Evolutionary conservation across 345 rosid species (phyloP), one percentile per base, ranked within the genome.

Genomic region (Passiflora organensis): DNA sequence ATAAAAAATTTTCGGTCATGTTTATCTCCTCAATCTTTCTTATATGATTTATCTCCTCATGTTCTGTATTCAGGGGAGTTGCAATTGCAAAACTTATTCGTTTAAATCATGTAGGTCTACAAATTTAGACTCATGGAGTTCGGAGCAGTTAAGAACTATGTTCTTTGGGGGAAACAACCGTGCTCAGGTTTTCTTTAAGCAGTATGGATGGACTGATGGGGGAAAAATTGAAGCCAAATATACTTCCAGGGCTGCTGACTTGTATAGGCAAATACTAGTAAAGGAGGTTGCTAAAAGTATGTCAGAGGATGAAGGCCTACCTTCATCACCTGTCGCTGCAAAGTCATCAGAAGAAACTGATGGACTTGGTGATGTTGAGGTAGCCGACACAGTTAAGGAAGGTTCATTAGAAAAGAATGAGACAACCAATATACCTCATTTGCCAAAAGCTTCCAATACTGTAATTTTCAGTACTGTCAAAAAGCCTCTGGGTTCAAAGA

Each of bases 241-340:
- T 72, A 93, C 91, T n/a, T 93, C 99, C 2, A 80, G 96, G 72
- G 89, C 97, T 68, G 96, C 99, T 42, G 97, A 86, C 21, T 75
- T 85, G 50, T 93, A 89, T 55, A 80, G 78, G 82, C 96, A 88
- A 73, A 58, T 67, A 44, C 94, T 91, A 43, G 57, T 91, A 2
- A 93, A 87, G 72, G 97, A 93, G 76, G 96, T 89, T 68, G 68
- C 96, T 44, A 93, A 89, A 83, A 76, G 82, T 55, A 82, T 68
- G 65, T 78, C 83, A 2, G 95, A 79, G 65, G 97, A 69, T 43
- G 63, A 49, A 9, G 77, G 66, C 48, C 48, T 69, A 64, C 90
- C 86, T 51, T 82, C 89, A 38, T 84, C 84, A 16, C 91, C 89
- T 22, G 78, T 82, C 79, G 48, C 79, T 69, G 57, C 82, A 58